Evolutionary conservation across 192 early-diverging fungal species (phyloP).

Genomic region (Backusella mclennaniae): DNA sequence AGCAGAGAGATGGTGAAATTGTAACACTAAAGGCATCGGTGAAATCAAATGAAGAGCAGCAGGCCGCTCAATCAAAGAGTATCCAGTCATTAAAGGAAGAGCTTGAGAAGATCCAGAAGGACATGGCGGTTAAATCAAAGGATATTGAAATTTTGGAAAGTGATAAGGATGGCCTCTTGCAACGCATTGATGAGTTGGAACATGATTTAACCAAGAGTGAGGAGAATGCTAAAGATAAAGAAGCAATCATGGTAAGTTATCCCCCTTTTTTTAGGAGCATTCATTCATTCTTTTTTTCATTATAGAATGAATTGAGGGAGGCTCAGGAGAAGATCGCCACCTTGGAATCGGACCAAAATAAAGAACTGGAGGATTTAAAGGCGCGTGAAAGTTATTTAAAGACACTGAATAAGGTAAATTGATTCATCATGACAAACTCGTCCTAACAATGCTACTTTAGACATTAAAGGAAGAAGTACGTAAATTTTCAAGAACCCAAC

Average conservation of each 20-base stretch:
- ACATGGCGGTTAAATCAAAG: constrained; percentile 12
- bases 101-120: constrained; percentile 8
- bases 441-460: constrained; percentile 33
- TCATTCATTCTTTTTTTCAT: constrained; percentile 17
- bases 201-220: neutral
- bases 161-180: constrained; percentile 15
- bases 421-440: neutral
- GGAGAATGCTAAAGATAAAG: constrained; percentile 7
- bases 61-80: constrained; percentile 19
- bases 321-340: constrained; percentile 46
- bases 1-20: constrained; percentile 34
- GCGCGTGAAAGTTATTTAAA: constrained; percentile 67
- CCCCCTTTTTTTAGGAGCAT: neutral
- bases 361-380: constrained; percentile 62
- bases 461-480: constrained; percentile 79
- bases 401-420: constrained; percentile 67
- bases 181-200: constrained; percentile 16
- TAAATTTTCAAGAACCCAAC: constrained; percentile 53
- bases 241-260: neutral
- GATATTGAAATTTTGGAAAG: constrained; percentile 8
- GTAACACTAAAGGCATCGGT: constrained; percentile 25
- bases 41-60: constrained; percentile 33
- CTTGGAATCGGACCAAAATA: constrained; percentile 54
- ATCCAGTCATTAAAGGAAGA: constrained; percentile 32
- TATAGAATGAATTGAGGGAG: constrained; percentile 28